Evolutionary conservation across 108 stramenopile species (phyloP).

Genomic region (Nannochloropsis gaditana): DNA sequence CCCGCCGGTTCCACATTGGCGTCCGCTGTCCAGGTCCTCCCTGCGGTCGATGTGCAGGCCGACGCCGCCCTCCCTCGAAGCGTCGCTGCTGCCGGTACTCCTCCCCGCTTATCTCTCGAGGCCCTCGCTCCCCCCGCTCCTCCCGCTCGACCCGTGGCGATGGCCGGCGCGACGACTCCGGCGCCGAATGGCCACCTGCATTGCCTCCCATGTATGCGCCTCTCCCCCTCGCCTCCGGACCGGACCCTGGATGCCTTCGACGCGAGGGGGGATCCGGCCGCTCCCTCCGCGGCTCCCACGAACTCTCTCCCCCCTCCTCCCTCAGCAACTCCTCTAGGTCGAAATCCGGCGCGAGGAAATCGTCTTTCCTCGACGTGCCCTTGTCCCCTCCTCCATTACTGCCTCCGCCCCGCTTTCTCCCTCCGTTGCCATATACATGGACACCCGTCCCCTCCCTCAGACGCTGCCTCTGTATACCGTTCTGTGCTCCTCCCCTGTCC

Average conservation of each 20-base stretch:
- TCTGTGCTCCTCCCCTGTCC: background rate
- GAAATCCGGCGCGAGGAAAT: background rate
- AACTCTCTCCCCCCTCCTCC: background rate
- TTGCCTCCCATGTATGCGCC: too few species aligned
- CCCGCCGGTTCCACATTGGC: background rate
- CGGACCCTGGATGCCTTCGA: background rate
- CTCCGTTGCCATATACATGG: background rate
- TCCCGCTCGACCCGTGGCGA: too few species aligned
- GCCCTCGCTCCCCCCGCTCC: too few species aligned
- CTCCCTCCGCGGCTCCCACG: background rate
- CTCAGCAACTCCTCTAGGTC: slow-evolving; percentile 7
- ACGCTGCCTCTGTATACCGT: background rate
- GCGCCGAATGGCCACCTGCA: too few species aligned
- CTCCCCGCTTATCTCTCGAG: slow-evolving; percentile 2
- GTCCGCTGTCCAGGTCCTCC: background rate
- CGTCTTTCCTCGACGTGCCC: background rate
- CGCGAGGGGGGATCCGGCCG: slow-evolving; percentile 9
- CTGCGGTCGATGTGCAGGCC: background rate
- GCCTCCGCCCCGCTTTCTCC: background rate
- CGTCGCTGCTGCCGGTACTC: slow-evolving; percentile 12
- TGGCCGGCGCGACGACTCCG: too few species aligned
- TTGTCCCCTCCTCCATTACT: background rate
- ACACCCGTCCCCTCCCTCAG: background rate
- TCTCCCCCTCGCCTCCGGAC: too few species aligned
- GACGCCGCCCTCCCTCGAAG: background rate